Conservation (phyloP, 2,329 filamentous ascomycete genomes). For the Fonsecaea nubica region DNA sequence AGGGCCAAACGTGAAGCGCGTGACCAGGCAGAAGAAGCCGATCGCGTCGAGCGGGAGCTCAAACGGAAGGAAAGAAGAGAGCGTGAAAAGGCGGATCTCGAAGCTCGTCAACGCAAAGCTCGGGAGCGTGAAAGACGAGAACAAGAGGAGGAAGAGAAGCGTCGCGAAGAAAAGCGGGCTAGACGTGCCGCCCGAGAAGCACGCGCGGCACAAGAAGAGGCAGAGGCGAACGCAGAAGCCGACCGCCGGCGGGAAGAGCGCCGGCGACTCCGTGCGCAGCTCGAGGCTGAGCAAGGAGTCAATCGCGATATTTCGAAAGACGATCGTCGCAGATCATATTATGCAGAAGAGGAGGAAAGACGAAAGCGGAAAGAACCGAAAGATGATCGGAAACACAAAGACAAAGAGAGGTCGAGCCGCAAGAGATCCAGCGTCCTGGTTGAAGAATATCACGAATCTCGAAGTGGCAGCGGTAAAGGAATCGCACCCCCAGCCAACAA, state of each 20-base stretch:
- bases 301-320: slow-evolving; percentile 35
- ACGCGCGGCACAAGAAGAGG: slow-evolving; percentile 43
- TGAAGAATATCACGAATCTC: slow-evolving; percentile 46
- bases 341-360: slow-evolving; percentile 41
- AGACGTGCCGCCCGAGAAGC: slow-evolving; percentile 52
- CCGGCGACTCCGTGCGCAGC: slow-evolving; percentile 36
- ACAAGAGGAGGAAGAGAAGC: slow-evolving; percentile 62
- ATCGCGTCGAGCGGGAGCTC: slow-evolving; percentile 45
- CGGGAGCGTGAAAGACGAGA: slow-evolving; percentile 59
- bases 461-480: slow-evolving; percentile 41
- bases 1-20: slow-evolving; percentile 59
- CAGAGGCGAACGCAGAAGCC: slow-evolving; percentile 45
- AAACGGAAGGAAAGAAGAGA: slow-evolving; percentile 54
- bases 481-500: slow-evolving; percentile 48
- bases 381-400: slow-evolving; percentile 44
- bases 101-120: slow-evolving; percentile 50
- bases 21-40: slow-evolving; percentile 49
- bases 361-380: slow-evolving; percentile 40
- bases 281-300: slow-evolving; percentile 37
- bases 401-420: slow-evolving; percentile 38
- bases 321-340: slow-evolving; percentile 45
- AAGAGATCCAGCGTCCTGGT: slow-evolving; percentile 39
- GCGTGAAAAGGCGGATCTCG: slow-evolving; percentile 63
- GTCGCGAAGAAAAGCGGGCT: slow-evolving; percentile 65
- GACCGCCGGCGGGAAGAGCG: slow-evolving; percentile 49